Conservation (phyloP, 1,284 basidiomycete genomes). For the Leccinum laetum region DNA sequence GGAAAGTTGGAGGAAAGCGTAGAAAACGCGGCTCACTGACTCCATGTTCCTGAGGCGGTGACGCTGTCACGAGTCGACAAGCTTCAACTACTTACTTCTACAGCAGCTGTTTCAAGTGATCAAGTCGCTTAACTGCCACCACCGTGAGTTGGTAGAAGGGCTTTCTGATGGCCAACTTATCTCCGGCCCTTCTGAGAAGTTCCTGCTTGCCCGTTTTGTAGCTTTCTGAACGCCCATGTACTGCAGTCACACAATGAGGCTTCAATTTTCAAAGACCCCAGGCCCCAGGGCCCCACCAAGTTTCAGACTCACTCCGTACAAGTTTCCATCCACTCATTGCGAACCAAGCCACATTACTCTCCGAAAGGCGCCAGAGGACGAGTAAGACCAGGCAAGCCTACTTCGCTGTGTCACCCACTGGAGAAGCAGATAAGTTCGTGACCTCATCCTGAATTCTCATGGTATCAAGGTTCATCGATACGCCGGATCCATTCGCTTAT, state of each 20-base stretch:
- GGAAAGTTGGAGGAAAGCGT: too few species aligned
- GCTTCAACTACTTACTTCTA: too few species aligned
- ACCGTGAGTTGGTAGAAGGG: too few species aligned
- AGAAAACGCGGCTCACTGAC: too few species aligned
- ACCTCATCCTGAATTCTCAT: slow-evolving; percentile 4
- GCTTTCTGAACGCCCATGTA: not conserved
- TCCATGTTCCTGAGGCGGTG: too few species aligned
- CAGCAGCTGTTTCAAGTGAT: too few species aligned
- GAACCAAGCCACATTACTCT: not conserved
- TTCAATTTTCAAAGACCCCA: not conserved
- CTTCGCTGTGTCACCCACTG: not conserved
- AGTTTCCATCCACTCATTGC: not conserved
- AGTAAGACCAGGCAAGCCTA: not conserved
- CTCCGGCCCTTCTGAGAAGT: not conserved
- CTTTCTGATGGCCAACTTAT: not conserved
- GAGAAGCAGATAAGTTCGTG: not conserved
- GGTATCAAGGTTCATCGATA: slow-evolving; percentile 25
- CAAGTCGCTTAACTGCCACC: too few species aligned
- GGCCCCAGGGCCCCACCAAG: too few species aligned
- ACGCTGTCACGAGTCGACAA: too few species aligned
- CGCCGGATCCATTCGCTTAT: not conserved
- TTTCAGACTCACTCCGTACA: not conserved
- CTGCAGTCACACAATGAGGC: not conserved
- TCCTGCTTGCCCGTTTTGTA: not conserved
- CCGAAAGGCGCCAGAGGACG: not conserved